Percentiles rank a stretch among this genome's conserved stretches.
Conservation (phyloP, 2,329 filamentous ascomycete genomes). For the Fusarium temperatum region DNA sequence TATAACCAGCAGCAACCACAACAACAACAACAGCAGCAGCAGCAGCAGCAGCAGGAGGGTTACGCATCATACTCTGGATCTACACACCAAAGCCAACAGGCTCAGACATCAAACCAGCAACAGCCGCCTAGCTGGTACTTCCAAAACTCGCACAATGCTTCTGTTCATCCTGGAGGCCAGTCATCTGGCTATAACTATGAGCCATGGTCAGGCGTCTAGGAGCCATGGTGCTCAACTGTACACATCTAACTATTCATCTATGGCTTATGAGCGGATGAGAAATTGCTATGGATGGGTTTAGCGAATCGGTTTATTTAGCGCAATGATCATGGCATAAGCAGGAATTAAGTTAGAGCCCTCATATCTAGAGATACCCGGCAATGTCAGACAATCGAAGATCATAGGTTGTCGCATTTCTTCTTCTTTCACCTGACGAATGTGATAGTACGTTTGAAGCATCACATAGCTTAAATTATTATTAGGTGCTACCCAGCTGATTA, state of each 20-base stretch:
- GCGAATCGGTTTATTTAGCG: not conserved
- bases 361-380: conserved; percentile 16
- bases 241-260: not conserved
- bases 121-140: conserved; percentile 42
- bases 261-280: not conserved
- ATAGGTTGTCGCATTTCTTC: not conserved
- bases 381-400: not conserved
- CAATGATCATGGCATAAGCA: not conserved
- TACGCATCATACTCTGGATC: conserved; percentile 29
- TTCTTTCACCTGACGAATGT: not conserved
- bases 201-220: conserved; percentile 29
- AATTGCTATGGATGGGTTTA: conserved; percentile 1
- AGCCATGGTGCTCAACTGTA: not conserved
- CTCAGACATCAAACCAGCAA: conserved; percentile 28
- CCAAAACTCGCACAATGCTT: conserved; percentile 30
- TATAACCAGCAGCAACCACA: conserved; percentile 27
- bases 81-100: conserved; percentile 32
- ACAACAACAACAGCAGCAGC: not conserved
- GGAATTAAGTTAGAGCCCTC: not conserved
- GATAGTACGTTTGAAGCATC: not conserved
- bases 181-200: conserved; percentile 41
- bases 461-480: conserved; percentile 6
- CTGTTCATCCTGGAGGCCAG: conserved; percentile 31
- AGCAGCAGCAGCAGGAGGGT: conserved; percentile 15
- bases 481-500: not conserved